A percentile compares a stretch with the other conserved stretches of the same genome.
These are phyloP conservation scores for Scortechinia acanthostroma DNA, from an alignment of 2,329 filamentous ascomycete species.

Conservation along the genomic window DNA sequence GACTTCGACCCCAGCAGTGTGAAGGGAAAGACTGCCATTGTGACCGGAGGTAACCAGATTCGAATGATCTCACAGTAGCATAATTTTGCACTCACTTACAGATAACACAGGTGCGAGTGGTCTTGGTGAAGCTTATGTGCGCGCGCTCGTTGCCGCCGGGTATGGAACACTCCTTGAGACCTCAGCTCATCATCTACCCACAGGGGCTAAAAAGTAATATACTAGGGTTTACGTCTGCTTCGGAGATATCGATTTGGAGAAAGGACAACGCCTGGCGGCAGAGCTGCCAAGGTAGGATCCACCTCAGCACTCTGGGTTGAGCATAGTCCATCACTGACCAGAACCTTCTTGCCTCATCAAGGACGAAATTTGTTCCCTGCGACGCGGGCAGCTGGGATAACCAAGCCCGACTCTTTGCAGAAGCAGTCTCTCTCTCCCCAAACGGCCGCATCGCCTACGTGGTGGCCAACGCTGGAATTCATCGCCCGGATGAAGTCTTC, in stretches of 20 bases:
- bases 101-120: constrained; percentile 15
- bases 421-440: constrained; percentile 12
- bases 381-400: constrained; percentile 18
- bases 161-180: constrained; percentile 5
- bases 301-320: background rate
- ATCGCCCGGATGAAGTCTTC: constrained; percentile 16
- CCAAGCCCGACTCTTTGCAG: constrained; percentile 16
- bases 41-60: constrained; percentile 15
- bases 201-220: background rate
- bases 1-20: constrained; percentile 9
- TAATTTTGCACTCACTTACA: background rate
- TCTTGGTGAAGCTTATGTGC: constrained; percentile 18
- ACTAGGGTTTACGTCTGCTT: constrained; percentile 10
- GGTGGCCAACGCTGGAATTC: constrained; percentile 20
- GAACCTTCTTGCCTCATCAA: constrained; percentile 2
- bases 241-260: constrained; percentile 10
- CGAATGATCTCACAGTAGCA: no score
- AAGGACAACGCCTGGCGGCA: constrained; percentile 10
- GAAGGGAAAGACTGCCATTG: constrained; percentile 19
- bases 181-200: no score
- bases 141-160: constrained; percentile 13
- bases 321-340: background rate
- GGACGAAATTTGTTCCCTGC: constrained; percentile 17
- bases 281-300: constrained; percentile 12
- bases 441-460: constrained; percentile 17